These are phyloP conservation scores for Lachancea dasiensis DNA, from an alignment of 805 yeast species.

Conservation along the genomic window DNA sequence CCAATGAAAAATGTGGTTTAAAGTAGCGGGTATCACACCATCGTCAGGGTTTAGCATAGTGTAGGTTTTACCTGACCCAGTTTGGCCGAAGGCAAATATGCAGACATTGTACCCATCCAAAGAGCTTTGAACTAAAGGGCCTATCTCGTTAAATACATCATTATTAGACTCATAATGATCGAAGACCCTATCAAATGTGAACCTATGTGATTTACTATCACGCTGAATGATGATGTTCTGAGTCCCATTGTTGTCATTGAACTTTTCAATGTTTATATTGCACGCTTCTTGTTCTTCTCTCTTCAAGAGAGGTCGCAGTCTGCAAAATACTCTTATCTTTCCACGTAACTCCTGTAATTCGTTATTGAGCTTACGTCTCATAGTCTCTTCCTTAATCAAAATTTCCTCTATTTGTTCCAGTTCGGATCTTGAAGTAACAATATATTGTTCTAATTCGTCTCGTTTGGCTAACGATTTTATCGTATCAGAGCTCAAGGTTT, in stretches of 20 bases:
- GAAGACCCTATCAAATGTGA: constrained; percentile 78
- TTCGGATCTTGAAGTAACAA: constrained; percentile 28
- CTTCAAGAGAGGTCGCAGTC: constrained; percentile 58
- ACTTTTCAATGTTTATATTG: constrained; percentile 28
- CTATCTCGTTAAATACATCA: constrained; percentile 74
- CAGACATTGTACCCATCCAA: constrained; percentile 89
- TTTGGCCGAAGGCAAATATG: constrained; percentile 95
- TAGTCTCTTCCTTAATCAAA: constrained; percentile 45
- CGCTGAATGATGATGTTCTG: constrained; percentile 20
- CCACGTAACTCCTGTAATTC: constrained; percentile 82
- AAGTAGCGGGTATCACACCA: constrained; percentile 80
- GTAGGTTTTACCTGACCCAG: constrained; percentile 90
- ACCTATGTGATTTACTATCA: constrained; percentile 28
- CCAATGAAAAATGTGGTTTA: constrained; percentile 60
- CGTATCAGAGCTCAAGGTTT: constrained; percentile 12
- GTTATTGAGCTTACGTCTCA: constrained; percentile 63
- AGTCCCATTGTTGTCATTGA: constrained; percentile 26
- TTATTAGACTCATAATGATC: constrained; percentile 45
- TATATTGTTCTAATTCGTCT: constrained; percentile 23
- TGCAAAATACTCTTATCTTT: constrained; percentile 83
- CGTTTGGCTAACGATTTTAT: constrained; percentile 12
- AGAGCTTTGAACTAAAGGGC: constrained; percentile 79
- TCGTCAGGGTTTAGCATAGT: constrained; percentile 72
- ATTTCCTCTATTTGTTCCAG: constrained; percentile 31
- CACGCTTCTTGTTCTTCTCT: constrained; percentile 21